Percentiles rank a stretch among this genome's conserved stretches.
Evolutionary conservation across 805 yeast genomes (phyloP).

Genomic region (Candida hungchunana): DNA sequence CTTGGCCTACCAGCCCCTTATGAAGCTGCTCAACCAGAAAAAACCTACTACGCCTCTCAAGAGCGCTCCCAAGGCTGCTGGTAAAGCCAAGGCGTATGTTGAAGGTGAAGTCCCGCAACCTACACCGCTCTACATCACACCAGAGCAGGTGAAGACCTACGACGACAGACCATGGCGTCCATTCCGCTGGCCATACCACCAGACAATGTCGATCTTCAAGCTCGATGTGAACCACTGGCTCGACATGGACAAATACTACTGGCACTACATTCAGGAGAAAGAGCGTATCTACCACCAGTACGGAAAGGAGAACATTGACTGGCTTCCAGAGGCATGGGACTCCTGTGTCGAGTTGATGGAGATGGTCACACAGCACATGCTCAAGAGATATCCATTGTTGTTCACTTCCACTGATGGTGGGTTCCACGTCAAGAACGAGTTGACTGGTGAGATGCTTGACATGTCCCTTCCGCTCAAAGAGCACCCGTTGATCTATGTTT

Average conservation of each 20-base stretch:
- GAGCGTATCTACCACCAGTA: conserved; percentile 51
- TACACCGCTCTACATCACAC: conserved; percentile 58
- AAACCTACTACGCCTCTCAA: conserved; percentile 4
- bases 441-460: conserved; percentile 60
- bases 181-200: conserved; percentile 76
- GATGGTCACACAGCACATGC: conserved; percentile 54
- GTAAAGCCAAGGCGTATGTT: conserved; percentile 1
- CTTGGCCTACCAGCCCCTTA: conserved; percentile 11
- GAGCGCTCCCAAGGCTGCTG: not conserved
- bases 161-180: conserved; percentile 83
- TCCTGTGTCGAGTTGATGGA: conserved; percentile 63
- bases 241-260: conserved; percentile 74
- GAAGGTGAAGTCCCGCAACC: conserved; percentile 31
- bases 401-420: conserved; percentile 51
- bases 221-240: conserved; percentile 74
- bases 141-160: conserved; percentile 59
- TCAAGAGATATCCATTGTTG: conserved; percentile 56
- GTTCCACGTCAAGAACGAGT: conserved; percentile 50
- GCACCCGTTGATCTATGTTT: conserved; percentile 57
- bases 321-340: conserved; percentile 61
- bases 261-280: conserved; percentile 62
- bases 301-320: conserved; percentile 59
- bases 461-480: conserved; percentile 56
- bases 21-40: conserved; percentile 9
- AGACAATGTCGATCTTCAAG: conserved; percentile 70